Evolutionary conservation across 495 filamentous ascomycete species (phyloP), one percentile per base, ranked within the genome.

Genomic region (Pyrenula massariospora): DNA sequence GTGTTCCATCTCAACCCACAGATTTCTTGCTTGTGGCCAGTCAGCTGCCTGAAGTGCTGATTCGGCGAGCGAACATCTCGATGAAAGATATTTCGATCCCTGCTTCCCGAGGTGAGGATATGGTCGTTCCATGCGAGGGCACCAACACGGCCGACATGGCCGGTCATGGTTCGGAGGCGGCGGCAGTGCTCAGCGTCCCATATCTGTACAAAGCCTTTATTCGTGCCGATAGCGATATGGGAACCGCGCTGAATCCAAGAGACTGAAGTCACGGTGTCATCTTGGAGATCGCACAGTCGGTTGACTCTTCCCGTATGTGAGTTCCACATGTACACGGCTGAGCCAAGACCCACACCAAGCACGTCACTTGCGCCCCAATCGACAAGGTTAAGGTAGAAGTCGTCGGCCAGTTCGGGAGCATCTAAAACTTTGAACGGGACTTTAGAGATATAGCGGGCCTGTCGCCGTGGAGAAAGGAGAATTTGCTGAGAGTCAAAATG

Each of bases 261-360:
- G 20, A 98, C 93, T 60, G 89, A 95, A 10, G 93, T 97, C 2
- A 98, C 91, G 0, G 84, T 92, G 66, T 98, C 93, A 62, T 95
- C 91, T 59, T 85, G 84, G 11, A 98, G 77, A 49, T 95, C 91
- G 67, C 94, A 97, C 0, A 97, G 79, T 72, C 92, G 94, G 48
- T 86, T 93, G 15, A 97, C 93, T 36, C 83, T 75, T 53, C 92
- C 91, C 1, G 85, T 82, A 52, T 85, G 81, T 11, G 91, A 91
- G 65, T 95, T 94, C 91, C 93, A 98, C 88, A 97, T 93, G 65
- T 96, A 98, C n/a, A 98, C 93, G 54, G 88, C 92, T 24, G 84
- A 88, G 19, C 89, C 91, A 49, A 98, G 71, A 0, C 93, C 93
- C 24, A 98, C 93, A 12, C 90, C 94, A 8, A 98, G 71, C 22